Evolutionary conservation across 176 grass and related monocot genomes (phyloP), one percentile per base, ranked within the genome.

Genomic region (Musa acuminata): DNA sequence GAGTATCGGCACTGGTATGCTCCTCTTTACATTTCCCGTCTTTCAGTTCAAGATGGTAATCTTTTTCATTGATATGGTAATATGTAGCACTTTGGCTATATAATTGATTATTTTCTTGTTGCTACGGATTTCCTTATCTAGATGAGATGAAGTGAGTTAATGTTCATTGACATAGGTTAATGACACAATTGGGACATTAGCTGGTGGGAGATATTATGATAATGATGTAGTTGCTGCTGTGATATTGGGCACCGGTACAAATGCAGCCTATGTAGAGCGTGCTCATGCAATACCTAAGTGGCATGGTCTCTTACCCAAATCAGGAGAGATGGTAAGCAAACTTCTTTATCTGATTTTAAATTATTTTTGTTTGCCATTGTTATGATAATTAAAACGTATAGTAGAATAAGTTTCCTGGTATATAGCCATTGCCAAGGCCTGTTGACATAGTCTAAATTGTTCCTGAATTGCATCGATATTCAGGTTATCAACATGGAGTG

Each of bases 401-500:
- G 24, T 24, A 62, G 1, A 1, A n/a, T 20, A 64, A 20, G n/a
- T 23, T 11, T 17, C n/a, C 29, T 50, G 50, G 2, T 69, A 11
- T 69, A 10, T 69, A 50, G 29, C 67, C 23, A 49, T n/a, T 69
- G 2, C 8, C 14, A 50, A 17, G 67, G 13, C 35, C 20, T n/a
- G 2, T 69, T 49, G 29, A 49, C 29, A 69, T 69, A 8, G 5
- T 23, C 55, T 73, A 55, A 55, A 25, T 54, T 26, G 9, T 26
- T 73, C 17, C 24, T 51, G 9, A 20, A 19, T 84, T 11, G 52
- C 17, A 54, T 51, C 51, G 83, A 76, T 66, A 13, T 57, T 51
- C 65, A 91, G 92, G 89, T 96, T 64, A 92, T 96, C 73, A 96
- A 96, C 79, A 96, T 88, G 13, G 92, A 96, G 72, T 96, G 92